Evolutionary conservation across 2,329 filamentous ascomycete species (phyloP).

Genomic region (Lizonia empirigonia): DNA sequence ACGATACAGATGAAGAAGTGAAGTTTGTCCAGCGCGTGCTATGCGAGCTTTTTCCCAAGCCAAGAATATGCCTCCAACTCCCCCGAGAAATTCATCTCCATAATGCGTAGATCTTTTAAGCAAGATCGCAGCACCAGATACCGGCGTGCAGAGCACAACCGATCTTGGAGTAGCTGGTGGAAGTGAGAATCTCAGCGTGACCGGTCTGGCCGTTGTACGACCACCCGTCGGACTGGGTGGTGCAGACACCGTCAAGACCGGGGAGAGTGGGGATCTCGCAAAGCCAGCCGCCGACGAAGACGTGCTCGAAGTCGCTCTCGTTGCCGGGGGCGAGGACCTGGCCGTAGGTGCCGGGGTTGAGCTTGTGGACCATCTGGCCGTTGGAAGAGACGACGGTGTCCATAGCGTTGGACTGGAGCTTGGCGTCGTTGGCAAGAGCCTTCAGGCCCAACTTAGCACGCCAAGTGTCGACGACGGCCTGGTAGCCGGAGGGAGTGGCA

Average conservation of each 20-base stretch:
- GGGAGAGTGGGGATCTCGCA: slow-evolving; percentile 39
- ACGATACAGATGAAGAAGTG: slow-evolving; percentile 24
- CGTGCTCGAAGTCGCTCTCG: slow-evolving; percentile 31
- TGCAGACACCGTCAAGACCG: slow-evolving; percentile 36
- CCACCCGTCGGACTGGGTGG: slow-evolving; percentile 34
- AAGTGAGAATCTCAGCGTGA: slow-evolving; percentile 41
- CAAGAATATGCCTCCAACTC: slow-evolving; percentile 14
- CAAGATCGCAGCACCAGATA: slow-evolving; percentile 44
- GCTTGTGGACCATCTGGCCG: slow-evolving; percentile 42
- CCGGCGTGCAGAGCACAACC: slow-evolving; percentile 30
- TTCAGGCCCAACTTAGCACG: slow-evolving; percentile 37
- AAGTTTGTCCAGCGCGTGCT: slow-evolving; percentile 15
- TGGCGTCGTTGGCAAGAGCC: slow-evolving; percentile 21
- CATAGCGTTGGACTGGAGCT: slow-evolving; percentile 36
- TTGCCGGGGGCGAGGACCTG: slow-evolving; percentile 40
- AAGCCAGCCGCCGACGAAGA: slow-evolving; percentile 45
- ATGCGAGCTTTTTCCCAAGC: slow-evolving; percentile 19
- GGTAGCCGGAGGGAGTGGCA: slow-evolving; percentile 27
- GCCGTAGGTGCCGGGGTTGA: slow-evolving; percentile 35
- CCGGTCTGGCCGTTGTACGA: slow-evolving; percentile 38
- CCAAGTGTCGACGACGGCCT: slow-evolving; percentile 35
- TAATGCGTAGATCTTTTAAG: slow-evolving; percentile 24
- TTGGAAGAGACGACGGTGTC: slow-evolving; percentile 31
- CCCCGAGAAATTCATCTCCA: slow-evolving; percentile 14
- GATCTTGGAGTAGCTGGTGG: slow-evolving; percentile 36